phyloP scores from a whole-genome alignment of 331 rosid species.

The Pyrus hybrid region DNA sequence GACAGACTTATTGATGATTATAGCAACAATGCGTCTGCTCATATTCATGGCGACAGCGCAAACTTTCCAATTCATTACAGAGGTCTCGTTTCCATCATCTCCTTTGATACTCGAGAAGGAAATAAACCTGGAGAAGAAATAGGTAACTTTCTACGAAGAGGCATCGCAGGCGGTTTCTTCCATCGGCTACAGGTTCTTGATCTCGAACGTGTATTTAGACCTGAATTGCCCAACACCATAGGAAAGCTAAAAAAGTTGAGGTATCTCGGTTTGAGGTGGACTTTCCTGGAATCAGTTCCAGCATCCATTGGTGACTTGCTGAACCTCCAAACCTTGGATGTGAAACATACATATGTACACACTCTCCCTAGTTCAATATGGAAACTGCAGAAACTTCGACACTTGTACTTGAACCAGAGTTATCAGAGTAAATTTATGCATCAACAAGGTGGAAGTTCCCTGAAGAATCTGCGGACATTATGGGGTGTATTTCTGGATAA shows the following conservation, averaged over 20 bases:
- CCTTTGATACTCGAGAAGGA: constrained; percentile 35
- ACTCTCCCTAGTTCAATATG: constrained; percentile 30
- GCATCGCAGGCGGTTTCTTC: constrained; percentile 12
- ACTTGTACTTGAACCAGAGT: constrained; percentile 17
- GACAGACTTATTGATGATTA: constrained; percentile 7
- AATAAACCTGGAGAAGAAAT: constrained; percentile 21
- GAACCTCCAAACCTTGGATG: constrained; percentile 22
- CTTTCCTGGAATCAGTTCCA: constrained; percentile 27
- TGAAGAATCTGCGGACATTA: constrained; percentile 13
- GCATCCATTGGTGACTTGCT: constrained; percentile 11
- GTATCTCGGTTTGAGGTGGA: constrained; percentile 37
- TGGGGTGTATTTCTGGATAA: constrained; percentile 27
- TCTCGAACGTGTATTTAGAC: constrained; percentile 22
- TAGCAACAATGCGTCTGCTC: neutral
- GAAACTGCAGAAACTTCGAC: constrained; percentile 24
- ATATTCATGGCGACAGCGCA: neutral
- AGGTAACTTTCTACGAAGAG: constrained; percentile 15
- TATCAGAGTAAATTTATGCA: constrained; percentile 6
- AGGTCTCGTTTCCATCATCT: constrained; percentile 7
- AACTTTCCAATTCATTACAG: neutral
- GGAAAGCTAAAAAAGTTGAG: constrained; percentile 9
- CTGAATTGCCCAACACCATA: constrained; percentile 18
- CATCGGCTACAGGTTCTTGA: constrained; percentile 11
- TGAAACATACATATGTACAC: constrained; percentile 22
- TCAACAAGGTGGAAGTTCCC: constrained; percentile 3